phyloP scores from a whole-genome alignment of 495 filamentous ascomycete species.

The Glutinoglossum americanum region DNA sequence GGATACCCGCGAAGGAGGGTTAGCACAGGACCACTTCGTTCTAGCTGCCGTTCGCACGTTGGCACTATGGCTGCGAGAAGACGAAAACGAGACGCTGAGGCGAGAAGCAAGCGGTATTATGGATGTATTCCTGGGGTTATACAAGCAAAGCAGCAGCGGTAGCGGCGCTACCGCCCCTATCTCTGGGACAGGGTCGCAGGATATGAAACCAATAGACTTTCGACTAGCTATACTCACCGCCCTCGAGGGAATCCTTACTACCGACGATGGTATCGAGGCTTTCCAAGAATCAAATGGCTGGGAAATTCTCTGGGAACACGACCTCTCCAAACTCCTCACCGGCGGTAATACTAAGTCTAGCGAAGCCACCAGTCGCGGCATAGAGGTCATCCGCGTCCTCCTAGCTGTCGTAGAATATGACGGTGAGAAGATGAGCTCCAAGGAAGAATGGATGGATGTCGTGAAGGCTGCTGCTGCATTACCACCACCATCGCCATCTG shows the following conservation, averaged over 20 bases:
- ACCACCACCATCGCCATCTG: not conserved
- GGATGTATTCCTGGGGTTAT: slow-evolving; percentile 37
- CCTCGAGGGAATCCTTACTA: slow-evolving; percentile 26
- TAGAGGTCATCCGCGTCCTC: slow-evolving; percentile 31
- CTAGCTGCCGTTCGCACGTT: slow-evolving; percentile 27
- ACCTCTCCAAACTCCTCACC: slow-evolving; percentile 21
- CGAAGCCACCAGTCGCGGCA: slow-evolving; percentile 21
- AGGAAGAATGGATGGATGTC: not conserved
- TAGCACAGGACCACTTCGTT: slow-evolving; percentile 26
- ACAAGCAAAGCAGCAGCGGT: slow-evolving; percentile 14
- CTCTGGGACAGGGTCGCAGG: slow-evolving; percentile 11
- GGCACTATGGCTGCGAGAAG: slow-evolving; percentile 39
- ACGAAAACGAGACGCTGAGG: slow-evolving; percentile 33
- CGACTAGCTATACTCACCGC: slow-evolving; percentile 29
- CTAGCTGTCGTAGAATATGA: slow-evolving; percentile 21
- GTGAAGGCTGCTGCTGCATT: not conserved
- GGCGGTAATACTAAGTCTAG: not conserved
- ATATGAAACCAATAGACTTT: not conserved
- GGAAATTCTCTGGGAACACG: slow-evolving; percentile 20
- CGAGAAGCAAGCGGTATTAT: slow-evolving; percentile 30
- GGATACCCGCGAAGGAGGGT: slow-evolving; percentile 23
- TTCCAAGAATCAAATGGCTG: slow-evolving; percentile 27
- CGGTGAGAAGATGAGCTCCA: not conserved
- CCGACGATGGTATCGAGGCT: slow-evolving; percentile 21
- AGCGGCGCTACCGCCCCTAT: slow-evolving; percentile 2